Percentiles rank a stretch among this genome's conserved stretches.
Evolutionary conservation across 371 early-diverging fungal species (phyloP).

Genomic region (Mortierella sp.): DNA sequence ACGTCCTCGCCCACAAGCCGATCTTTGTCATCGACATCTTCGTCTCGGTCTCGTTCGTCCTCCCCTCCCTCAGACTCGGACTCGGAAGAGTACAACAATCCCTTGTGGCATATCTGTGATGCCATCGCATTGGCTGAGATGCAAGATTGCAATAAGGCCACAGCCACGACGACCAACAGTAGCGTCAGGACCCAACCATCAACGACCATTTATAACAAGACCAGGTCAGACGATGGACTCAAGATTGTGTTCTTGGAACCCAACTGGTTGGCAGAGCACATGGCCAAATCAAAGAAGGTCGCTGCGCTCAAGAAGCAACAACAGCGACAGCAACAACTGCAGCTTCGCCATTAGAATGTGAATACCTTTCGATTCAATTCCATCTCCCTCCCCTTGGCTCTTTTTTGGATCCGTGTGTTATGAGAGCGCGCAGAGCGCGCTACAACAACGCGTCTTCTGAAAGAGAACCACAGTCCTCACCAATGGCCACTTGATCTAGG

Average conservation of each 20-base stretch:
- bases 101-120: constrained; percentile 39
- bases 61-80: constrained; percentile 1
- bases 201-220: constrained; percentile 1
- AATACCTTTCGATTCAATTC: neutral
- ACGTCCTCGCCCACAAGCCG: constrained; percentile 5
- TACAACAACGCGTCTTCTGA: too few relatives aligned
- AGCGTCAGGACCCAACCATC: neutral
- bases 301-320: constrained; percentile 34
- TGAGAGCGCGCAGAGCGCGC: too few relatives aligned
- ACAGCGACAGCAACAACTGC: constrained; percentile 12
- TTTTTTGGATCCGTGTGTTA: too few relatives aligned
- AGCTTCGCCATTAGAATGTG: neutral
- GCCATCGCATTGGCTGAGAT: constrained; percentile 29
- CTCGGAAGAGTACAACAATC: constrained; percentile 16
- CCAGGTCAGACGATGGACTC: constrained; percentile 14
- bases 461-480: too few relatives aligned
- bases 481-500: too few relatives aligned
- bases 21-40: constrained; percentile 10
- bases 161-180: too few relatives aligned
- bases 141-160: constrained; percentile 4
- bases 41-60: constrained; percentile 27
- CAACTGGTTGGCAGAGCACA: constrained; percentile 47
- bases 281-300: constrained; percentile 40
- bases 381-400: neutral
- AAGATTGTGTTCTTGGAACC: constrained; percentile 44